Evolutionary conservation across 108 stramenopile species (phyloP).

Genomic region (Nitzschia sp.): DNA sequence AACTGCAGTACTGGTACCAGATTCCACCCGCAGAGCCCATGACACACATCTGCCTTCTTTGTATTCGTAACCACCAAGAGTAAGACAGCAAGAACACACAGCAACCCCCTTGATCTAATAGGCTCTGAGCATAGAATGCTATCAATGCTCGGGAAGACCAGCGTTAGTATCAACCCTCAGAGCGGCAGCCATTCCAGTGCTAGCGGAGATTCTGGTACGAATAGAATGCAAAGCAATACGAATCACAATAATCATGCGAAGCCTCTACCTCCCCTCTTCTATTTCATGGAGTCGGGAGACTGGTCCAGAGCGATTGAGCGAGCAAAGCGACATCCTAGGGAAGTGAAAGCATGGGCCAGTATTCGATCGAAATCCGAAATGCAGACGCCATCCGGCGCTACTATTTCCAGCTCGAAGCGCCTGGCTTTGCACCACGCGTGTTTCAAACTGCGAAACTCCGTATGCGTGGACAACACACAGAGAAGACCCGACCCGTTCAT

Average conservation of each 20-base stretch:
- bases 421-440: constrained; percentile 85
- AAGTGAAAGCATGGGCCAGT: constrained; percentile 54
- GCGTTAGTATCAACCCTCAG: constrained; percentile 16
- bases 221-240: neutral
- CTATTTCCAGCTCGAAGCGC: constrained; percentile 71
- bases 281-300: constrained; percentile 59
- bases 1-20: no score
- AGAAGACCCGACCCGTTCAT: constrained; percentile 65
- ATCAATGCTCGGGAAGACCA: neutral
- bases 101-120: no score
- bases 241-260: constrained; percentile 10
- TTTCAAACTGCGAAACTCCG: constrained; percentile 66
- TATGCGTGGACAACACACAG: neutral
- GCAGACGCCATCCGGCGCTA: neutral
- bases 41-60: no score
- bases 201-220: neutral
- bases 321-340: constrained; percentile 47
- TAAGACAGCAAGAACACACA: no score
- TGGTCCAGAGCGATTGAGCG: constrained; percentile 49
- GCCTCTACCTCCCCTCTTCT: constrained; percentile 44
- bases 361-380: constrained; percentile 39
- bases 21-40: no score
- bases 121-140: no score
- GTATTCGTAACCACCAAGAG: no score
- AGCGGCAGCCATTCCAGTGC: constrained; percentile 16